These are phyloP conservation scores for Phragmites australis DNA, from an alignment of 176 grass and related monocot genomes.

Conservation along the genomic window DNA sequence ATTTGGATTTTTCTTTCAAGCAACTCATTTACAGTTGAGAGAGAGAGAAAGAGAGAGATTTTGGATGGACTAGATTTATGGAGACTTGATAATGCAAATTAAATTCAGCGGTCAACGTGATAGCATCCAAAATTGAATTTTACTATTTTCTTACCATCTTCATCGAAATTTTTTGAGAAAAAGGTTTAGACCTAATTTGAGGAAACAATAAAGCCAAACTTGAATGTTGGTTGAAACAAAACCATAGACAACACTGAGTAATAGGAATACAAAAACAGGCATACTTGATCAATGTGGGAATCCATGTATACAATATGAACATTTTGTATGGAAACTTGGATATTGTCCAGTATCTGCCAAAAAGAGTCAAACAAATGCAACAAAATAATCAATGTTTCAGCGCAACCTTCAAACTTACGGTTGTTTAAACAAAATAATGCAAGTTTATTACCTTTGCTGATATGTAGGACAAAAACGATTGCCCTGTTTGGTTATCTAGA, in stretches of 20 bases:
- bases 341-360: constrained; percentile 90
- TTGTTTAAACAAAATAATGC: constrained; percentile 37
- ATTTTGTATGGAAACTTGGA: constrained; percentile 90
- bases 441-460: constrained; percentile 81
- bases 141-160: constrained; percentile 6
- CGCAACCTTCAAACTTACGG: constrained; percentile 22
- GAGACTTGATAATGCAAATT: constrained; percentile 16
- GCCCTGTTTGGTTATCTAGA: constrained; percentile 92
- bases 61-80: constrained; percentile 20
- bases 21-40: background rate
- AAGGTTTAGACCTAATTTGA: background rate
- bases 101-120: constrained; percentile 6
- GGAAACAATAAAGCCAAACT: constrained; percentile 29
- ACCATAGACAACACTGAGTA: background rate
- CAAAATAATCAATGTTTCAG: constrained; percentile 29
- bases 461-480: constrained; percentile 96
- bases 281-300: constrained; percentile 64
- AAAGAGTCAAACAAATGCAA: constrained; percentile 28
- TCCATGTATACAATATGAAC: constrained; percentile 86
- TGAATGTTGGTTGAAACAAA: constrained; percentile 23
- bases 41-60: background rate
- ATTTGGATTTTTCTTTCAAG: background rate
- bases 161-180: background rate
- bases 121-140: constrained; percentile 20
- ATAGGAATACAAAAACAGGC: constrained; percentile 28